A percentile compares a stretch with the other conserved stretches of the same genome.
Conservation (phyloP, 2,329 filamentous ascomycete species). For the Juglanconis sp. region DNA sequence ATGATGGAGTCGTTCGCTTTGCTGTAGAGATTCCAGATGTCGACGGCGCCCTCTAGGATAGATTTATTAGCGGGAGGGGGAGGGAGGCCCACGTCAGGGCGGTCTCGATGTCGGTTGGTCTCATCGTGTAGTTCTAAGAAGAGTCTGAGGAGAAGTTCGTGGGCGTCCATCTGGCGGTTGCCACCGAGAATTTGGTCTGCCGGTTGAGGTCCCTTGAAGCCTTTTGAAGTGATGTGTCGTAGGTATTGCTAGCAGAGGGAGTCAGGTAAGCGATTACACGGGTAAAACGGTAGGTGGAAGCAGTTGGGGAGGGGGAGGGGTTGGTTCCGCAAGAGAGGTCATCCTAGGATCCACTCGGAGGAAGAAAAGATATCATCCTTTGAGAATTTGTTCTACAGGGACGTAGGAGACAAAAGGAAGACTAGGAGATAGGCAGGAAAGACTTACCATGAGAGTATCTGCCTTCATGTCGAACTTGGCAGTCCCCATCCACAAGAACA, state of each 20-base stretch:
- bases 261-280: neutral
- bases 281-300: neutral
- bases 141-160: constrained; percentile 84
- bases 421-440: neutral
- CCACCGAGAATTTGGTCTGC: constrained; percentile 59
- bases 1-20: constrained; percentile 72
- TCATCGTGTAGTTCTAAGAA: constrained; percentile 82
- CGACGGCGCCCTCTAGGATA: constrained; percentile 56
- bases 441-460: constrained; percentile 55
- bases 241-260: constrained; percentile 52
- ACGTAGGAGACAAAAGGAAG: neutral
- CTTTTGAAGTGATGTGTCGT: constrained; percentile 54
- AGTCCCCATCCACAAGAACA: constrained; percentile 55
- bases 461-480: constrained; percentile 52
- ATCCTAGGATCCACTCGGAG: too few species aligned
- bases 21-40: constrained; percentile 72
- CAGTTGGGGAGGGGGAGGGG: neutral
- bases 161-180: constrained; percentile 79
- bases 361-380: too few species aligned
- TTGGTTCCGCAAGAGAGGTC: too few species aligned
- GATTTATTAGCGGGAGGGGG: constrained; percentile 20
- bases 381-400: too few species aligned
- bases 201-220: constrained; percentile 24
- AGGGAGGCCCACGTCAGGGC: constrained; percentile 22
- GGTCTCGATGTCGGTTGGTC: constrained; percentile 62